phyloP scores from a whole-genome alignment of 495 filamentous ascomycete genomes.

The Hyaloscypha finlandica region DNA sequence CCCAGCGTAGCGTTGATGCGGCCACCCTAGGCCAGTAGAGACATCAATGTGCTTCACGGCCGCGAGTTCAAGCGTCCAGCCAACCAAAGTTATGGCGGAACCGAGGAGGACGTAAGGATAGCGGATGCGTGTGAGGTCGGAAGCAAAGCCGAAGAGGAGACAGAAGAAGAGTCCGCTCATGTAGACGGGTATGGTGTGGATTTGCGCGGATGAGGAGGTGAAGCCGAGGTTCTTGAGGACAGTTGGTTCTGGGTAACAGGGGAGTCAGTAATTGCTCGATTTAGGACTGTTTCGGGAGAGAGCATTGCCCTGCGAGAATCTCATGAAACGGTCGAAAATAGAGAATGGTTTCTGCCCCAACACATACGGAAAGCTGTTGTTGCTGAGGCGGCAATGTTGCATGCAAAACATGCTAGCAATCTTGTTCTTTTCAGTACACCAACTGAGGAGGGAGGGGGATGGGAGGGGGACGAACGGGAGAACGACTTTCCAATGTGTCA shows the following conservation, averaged over 20 bases:
- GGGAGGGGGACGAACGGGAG: not conserved
- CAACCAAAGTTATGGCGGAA: not conserved
- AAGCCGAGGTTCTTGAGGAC: constrained; percentile 59
- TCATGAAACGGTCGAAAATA: too few relatives aligned
- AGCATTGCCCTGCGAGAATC: too few relatives aligned
- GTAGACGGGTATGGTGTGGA: constrained; percentile 59
- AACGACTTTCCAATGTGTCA: constrained; percentile 10
- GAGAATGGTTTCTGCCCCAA: too few relatives aligned
- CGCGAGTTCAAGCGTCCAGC: not conserved
- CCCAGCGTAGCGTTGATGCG: not conserved
- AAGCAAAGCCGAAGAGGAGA: not conserved
- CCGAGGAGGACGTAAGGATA: not conserved
- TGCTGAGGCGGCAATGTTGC: not conserved
- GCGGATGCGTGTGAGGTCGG: not conserved
- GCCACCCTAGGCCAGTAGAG: not conserved
- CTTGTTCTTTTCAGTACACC: not conserved
- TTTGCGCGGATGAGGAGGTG: constrained; percentile 49
- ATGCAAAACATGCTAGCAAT: not conserved
- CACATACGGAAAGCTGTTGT: not conserved
- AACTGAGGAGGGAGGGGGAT: not conserved
- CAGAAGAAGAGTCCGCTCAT: constrained; percentile 32
- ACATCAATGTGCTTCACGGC: not conserved
- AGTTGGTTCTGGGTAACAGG: constrained; percentile 39
- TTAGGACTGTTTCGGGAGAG: too few relatives aligned
- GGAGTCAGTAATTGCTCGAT: too few relatives aligned